Conservation (phyloP, 2,329 filamentous ascomycete genomes). For the Sclerotinia nivalis region DNA sequence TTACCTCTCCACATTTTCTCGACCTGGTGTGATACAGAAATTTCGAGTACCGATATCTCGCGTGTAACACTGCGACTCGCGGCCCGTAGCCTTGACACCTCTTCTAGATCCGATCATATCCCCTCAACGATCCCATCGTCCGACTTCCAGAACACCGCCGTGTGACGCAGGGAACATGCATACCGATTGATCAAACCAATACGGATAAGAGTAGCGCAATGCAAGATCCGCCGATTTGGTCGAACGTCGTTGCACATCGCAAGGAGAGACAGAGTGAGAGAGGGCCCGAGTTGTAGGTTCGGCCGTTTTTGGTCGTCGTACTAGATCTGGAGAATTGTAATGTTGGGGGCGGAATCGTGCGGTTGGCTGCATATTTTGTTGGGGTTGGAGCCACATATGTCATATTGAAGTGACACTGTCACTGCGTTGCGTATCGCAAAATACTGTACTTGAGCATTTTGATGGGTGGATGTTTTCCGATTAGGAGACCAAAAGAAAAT, state of each 20-base stretch:
- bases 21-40: background rate
- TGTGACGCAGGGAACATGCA: slow-evolving; percentile 16
- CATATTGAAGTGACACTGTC: slow-evolving; percentile 13
- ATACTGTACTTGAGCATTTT: slow-evolving; percentile 2
- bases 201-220: slow-evolving; percentile 15
- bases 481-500: background rate
- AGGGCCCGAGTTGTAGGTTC: slow-evolving; percentile 12
- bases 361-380: slow-evolving; percentile 16
- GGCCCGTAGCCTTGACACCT: slow-evolving; percentile 14
- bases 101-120: slow-evolving; percentile 12
- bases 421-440: slow-evolving; percentile 3
- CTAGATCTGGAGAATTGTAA: slow-evolving; percentile 14
- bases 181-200: slow-evolving; percentile 16
- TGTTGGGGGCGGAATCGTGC: slow-evolving; percentile 22
- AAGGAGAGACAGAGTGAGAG: slow-evolving; percentile 16
- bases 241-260: slow-evolving; percentile 11
- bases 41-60: slow-evolving; percentile 10
- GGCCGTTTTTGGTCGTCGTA: slow-evolving; percentile 7
- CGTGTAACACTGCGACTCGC: slow-evolving; percentile 16
- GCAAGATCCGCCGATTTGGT: slow-evolving; percentile 19
- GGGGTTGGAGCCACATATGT: slow-evolving; percentile 19
- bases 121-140: slow-evolving; percentile 9
- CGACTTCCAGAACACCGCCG: slow-evolving; percentile 5
- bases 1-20: slow-evolving; percentile 16
- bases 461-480: background rate